Evolutionary conservation across 306 rosid genomes (phyloP).

Genomic region (Herpetospermum pedunculosum): DNA sequence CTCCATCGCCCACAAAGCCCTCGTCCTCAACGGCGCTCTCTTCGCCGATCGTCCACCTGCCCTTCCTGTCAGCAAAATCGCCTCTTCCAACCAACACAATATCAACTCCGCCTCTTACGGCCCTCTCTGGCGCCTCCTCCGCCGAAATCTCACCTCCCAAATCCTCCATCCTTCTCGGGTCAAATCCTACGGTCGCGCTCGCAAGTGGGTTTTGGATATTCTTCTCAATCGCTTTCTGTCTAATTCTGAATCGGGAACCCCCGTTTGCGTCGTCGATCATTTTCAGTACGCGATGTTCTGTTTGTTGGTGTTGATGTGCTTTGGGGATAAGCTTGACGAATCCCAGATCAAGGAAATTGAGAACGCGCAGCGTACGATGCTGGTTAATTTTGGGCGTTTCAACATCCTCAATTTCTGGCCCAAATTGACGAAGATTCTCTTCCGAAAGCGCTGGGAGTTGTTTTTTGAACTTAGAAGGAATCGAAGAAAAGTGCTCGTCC

Average conservation of each 20-base stretch:
- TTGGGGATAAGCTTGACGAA: slow-evolving; percentile 6
- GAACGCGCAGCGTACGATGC: slow-evolving; percentile 13
- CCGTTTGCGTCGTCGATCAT: background rate
- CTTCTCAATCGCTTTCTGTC: background rate
- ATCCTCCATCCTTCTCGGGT: background rate
- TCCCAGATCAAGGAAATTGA: slow-evolving; percentile 10
- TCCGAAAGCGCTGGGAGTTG: slow-evolving; percentile 27
- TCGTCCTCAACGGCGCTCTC: slow-evolving; percentile 7
- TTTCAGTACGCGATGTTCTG: slow-evolving; percentile 11
- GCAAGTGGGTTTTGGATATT: slow-evolving; percentile 6
- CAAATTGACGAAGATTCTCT: slow-evolving; percentile 24
- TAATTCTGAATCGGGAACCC: background rate
- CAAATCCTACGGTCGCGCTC: background rate
- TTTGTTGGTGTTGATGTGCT: slow-evolving; percentile 8
- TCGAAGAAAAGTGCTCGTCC: slow-evolving; percentile 19
- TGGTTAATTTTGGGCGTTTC: slow-evolving; percentile 27
- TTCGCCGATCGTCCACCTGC: slow-evolving; percentile 7
- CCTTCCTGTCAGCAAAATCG: background rate
- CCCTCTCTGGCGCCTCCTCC: slow-evolving; percentile 6
- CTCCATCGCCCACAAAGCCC: background rate
- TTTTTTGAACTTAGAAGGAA: slow-evolving; percentile 16
- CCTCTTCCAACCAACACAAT: background rate
- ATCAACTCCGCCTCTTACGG: slow-evolving; percentile 2
- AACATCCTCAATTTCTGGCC: slow-evolving; percentile 36
- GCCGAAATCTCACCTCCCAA: slow-evolving; percentile 8